Conservation (phyloP, 352 stramenopile genomes). For the Phytophthora cajani region DNA sequence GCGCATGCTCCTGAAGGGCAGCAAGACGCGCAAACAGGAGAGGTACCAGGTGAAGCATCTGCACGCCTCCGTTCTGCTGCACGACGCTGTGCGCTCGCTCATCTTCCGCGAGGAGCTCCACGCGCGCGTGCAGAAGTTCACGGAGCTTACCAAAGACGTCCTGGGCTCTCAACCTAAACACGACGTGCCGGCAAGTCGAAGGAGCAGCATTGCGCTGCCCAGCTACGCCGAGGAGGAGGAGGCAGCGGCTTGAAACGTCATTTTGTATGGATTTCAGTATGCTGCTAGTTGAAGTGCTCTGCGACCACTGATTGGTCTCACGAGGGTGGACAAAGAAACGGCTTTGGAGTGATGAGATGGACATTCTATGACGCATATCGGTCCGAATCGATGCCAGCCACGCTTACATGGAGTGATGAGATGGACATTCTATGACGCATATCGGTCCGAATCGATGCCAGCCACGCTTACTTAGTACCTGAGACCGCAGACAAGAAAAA, state of each 20-base stretch:
- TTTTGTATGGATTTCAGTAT: conserved; percentile 11
- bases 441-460: conserved; percentile 10
- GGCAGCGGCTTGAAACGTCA: not conserved
- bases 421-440: conserved; percentile 1
- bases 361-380: conserved; percentile 2
- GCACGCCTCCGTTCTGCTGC: conserved; percentile 51
- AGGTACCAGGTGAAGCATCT: conserved; percentile 63
- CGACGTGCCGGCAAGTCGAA: not conserved
- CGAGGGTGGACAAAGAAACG: conserved; percentile 19
- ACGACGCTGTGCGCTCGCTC: conserved; percentile 56
- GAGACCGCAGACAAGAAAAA: conserved; percentile 22
- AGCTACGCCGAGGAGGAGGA: conserved; percentile 5
- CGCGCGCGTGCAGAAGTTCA: conserved; percentile 60
- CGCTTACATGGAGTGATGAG: conserved; percentile 3
- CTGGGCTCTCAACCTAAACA: conserved; percentile 4
- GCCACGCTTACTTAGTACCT: conserved; percentile 15
- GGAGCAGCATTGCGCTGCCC: conserved; percentile 3
- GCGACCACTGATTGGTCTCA: conserved; percentile 6
- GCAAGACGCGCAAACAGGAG: conserved; percentile 63
- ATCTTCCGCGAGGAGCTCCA: conserved; percentile 74
- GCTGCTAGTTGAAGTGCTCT: conserved; percentile 13
- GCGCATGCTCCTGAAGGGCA: conserved; percentile 49
- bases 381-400: conserved; percentile 15
- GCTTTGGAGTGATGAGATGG: conserved; percentile 10
- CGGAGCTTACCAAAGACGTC: conserved; percentile 33